Conservation (phyloP, 768 basidiomycete genomes). For the Cystobasidiopsis lactophilus region DNA sequence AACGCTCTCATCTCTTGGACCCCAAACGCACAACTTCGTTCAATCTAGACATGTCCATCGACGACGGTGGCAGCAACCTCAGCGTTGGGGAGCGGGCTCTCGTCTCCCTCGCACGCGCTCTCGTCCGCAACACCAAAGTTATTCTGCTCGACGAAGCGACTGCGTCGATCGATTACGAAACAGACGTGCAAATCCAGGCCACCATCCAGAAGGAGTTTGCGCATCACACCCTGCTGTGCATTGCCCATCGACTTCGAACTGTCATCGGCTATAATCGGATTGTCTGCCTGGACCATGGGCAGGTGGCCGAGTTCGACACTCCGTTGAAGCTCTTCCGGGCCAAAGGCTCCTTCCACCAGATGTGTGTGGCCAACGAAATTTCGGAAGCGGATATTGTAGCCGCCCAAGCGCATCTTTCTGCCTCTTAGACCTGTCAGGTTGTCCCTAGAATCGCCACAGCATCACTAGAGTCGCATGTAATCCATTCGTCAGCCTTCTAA, state of each 20-base stretch:
- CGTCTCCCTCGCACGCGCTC: conserved; percentile 63
- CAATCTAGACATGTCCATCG: conserved; percentile 55
- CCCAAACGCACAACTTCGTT: conserved; percentile 31
- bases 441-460: too few relatives aligned
- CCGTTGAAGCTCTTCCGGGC: neutral
- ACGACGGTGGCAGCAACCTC: conserved; percentile 46
- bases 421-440: too few relatives aligned
- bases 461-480: too few relatives aligned
- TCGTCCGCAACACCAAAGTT: conserved; percentile 62
- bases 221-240: conserved; percentile 62
- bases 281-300: conserved; percentile 59
- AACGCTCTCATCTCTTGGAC: neutral
- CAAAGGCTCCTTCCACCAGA: too few relatives aligned
- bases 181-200: conserved; percentile 70
- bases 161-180: conserved; percentile 33
- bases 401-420: too few relatives aligned
- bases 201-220: conserved; percentile 59
- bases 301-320: conserved; percentile 29
- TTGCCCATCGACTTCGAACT: conserved; percentile 44
- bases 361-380: too few relatives aligned
- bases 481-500: too few relatives aligned
- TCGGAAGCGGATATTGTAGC: too few relatives aligned
- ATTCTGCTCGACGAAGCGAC: conserved; percentile 67
- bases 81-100: conserved; percentile 40
- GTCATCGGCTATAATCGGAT: conserved; percentile 74